Percentiles rank a stretch among this genome's conserved stretches.
Conservation (phyloP, 768 basidiomycete species). For the Coprinopsis cinerea region DNA sequence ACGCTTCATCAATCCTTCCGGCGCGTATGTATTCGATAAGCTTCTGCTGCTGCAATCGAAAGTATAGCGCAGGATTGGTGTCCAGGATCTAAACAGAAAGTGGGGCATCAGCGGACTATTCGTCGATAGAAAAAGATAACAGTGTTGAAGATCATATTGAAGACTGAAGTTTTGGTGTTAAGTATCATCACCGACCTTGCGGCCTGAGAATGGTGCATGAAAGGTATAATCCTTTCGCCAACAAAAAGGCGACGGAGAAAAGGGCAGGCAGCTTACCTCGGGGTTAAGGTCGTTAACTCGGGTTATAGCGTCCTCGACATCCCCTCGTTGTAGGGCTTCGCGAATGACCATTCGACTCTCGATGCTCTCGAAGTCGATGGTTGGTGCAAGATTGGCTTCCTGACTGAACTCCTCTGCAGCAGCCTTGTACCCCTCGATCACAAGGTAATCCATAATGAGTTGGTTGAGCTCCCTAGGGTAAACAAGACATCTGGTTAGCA, state of each 20-base stretch:
- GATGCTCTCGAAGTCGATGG: slow-evolving; percentile 88
- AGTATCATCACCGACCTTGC: slow-evolving; percentile 79
- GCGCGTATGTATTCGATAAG: slow-evolving; percentile 92
- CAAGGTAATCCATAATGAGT: slow-evolving; percentile 95
- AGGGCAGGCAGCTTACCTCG: slow-evolving; percentile 63
- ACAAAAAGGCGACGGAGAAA: slow-evolving; percentile 2
- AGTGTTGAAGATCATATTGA: slow-evolving; percentile 91
- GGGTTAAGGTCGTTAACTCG: slow-evolving; percentile 93
- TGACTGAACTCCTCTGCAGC: slow-evolving; percentile 93
- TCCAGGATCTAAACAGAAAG: slow-evolving; percentile 76
- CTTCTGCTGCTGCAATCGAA: slow-evolving; percentile 93
- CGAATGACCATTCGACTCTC: slow-evolving; percentile 93
- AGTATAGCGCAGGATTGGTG: slow-evolving; percentile 88
- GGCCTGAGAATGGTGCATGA: slow-evolving; percentile 99
- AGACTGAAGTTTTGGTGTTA: slow-evolving; percentile 88
- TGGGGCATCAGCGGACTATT: slow-evolving; percentile 15
- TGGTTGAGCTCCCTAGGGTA: slow-evolving; percentile 80
- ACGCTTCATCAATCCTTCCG: slow-evolving; percentile 69
- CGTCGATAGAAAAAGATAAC: slow-evolving; percentile 11
- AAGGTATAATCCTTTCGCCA: slow-evolving; percentile 72
- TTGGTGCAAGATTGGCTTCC: slow-evolving; percentile 71
- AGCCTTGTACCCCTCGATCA: slow-evolving; percentile 94
- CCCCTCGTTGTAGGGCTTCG: slow-evolving; percentile 88
- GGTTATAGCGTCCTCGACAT: slow-evolving; percentile 94
- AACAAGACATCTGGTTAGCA: slow-evolving; percentile 15